These are phyloP conservation scores for Lachancea thermotolerans DNA, from an alignment of 805 yeast species.

Conservation along the genomic window DNA sequence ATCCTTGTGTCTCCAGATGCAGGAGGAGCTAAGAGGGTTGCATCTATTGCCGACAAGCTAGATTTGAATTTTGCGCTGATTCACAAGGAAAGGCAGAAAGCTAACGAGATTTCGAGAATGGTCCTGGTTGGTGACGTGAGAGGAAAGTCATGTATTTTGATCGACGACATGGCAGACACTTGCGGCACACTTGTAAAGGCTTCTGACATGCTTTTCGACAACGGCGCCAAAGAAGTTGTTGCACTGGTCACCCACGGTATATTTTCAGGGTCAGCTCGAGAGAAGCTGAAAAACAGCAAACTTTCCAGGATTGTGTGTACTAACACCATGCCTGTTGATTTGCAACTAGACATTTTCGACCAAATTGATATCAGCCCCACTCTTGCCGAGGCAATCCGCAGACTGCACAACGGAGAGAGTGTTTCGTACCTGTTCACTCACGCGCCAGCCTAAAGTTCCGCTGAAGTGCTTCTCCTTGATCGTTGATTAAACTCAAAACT, in stretches of 20 bases:
- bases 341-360: conserved; percentile 54
- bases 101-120: conserved; percentile 80
- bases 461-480: neutral
- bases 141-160: conserved; percentile 66
- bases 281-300: conserved; percentile 61
- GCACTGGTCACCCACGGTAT: conserved; percentile 84
- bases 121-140: conserved; percentile 80
- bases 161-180: conserved; percentile 88
- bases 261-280: conserved; percentile 65
- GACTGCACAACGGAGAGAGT: conserved; percentile 84
- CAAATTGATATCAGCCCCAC: conserved; percentile 66
- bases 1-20: conserved; percentile 83
- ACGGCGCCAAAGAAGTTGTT: conserved; percentile 64
- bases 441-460: conserved; percentile 38
- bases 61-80: conserved; percentile 78
- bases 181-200: conserved; percentile 84
- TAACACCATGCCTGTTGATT: conserved; percentile 72
- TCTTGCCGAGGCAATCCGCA: conserved; percentile 74
- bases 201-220: conserved; percentile 63
- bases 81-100: conserved; percentile 77
- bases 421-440: conserved; percentile 70
- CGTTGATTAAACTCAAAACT: neutral
- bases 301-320: conserved; percentile 70
- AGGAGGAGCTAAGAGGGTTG: conserved; percentile 89
- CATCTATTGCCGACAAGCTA: conserved; percentile 70